Evolutionary conservation across 2,329 filamentous ascomycete species (phyloP).

Genomic region (Berkeleyomyces basicola): DNA sequence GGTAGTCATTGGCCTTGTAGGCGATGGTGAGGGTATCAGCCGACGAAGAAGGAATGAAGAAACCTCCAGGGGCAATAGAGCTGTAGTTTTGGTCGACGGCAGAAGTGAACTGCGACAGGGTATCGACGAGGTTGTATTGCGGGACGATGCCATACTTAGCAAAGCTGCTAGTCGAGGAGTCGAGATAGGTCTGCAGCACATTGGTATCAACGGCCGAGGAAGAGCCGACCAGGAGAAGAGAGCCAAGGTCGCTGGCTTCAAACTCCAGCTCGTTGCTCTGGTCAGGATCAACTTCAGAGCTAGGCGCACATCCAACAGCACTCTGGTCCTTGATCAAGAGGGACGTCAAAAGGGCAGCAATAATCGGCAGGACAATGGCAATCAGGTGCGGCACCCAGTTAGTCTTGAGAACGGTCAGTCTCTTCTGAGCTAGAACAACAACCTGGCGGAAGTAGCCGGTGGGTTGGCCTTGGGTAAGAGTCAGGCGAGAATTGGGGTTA

Average conservation of each 20-base stretch:
- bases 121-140: slow-evolving; percentile 32
- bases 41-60: slow-evolving; percentile 46
- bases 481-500: slow-evolving; percentile 23
- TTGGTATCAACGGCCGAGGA: neutral
- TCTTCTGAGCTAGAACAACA: slow-evolving; percentile 59
- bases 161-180: slow-evolving; percentile 8
- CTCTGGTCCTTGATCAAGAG: slow-evolving; percentile 49
- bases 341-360: slow-evolving; percentile 63
- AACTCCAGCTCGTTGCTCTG: slow-evolving; percentile 22
- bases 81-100: slow-evolving; percentile 46
- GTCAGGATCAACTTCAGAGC: slow-evolving; percentile 16
- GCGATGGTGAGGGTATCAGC: slow-evolving; percentile 42
- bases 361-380: slow-evolving; percentile 61
- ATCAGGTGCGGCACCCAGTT: slow-evolving; percentile 63
- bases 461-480: slow-evolving; percentile 50
- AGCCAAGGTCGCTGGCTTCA: slow-evolving; percentile 21
- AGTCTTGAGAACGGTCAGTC: slow-evolving; percentile 57
- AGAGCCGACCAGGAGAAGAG: slow-evolving; percentile 5
- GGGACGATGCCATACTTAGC: slow-evolving; percentile 7
- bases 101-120: slow-evolving; percentile 47
- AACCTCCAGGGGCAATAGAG: slow-evolving; percentile 59
- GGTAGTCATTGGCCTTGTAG: slow-evolving; percentile 48
- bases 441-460: slow-evolving; percentile 57
- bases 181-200: slow-evolving; percentile 4
- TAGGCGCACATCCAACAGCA: slow-evolving; percentile 21